Percentiles rank a stretch among this genome's conserved stretches.
Evolutionary conservation across 768 basidiomycete species (phyloP).

Genomic region (Rhizopogon vinicolor): DNA sequence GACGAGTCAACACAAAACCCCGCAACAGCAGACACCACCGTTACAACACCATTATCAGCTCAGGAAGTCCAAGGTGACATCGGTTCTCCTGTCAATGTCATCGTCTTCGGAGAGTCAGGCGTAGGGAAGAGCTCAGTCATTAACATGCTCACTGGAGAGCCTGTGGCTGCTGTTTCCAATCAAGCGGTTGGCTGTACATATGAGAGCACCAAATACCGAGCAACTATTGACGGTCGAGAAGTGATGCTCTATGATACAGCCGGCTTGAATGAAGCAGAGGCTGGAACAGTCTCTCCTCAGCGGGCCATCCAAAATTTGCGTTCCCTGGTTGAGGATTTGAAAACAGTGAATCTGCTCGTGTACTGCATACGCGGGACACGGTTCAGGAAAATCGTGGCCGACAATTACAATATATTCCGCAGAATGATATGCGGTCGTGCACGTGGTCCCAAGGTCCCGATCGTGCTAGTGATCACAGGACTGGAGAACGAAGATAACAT

Average conservation of each 20-base stretch:
- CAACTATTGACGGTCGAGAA: not conserved
- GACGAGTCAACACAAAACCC: not conserved
- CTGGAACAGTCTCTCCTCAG: slow-evolving; percentile 1
- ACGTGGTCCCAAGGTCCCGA: too few relatives aligned
- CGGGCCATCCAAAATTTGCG: slow-evolving; percentile 6
- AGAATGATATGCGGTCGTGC: too few relatives aligned
- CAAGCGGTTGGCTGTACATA: slow-evolving; percentile 17
- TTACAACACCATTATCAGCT: not conserved
- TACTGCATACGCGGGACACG: slow-evolving; percentile 27
- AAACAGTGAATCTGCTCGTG: slow-evolving; percentile 28
- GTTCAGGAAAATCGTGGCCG: slow-evolving; percentile 19
- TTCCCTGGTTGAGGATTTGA: slow-evolving; percentile 19
- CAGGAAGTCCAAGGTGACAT: not conserved
- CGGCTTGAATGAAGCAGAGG: slow-evolving; percentile 23
- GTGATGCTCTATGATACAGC: slow-evolving; percentile 22
- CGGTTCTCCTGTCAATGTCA: slow-evolving; percentile 9
- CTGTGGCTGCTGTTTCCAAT: slow-evolving; percentile 1
- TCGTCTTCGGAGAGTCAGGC: slow-evolving; percentile 31
- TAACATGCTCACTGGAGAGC: slow-evolving; percentile 27
- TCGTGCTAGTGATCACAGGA: too few relatives aligned
- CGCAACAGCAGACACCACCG: not conserved
- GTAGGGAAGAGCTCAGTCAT: slow-evolving; percentile 8
- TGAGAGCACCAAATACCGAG: not conserved
- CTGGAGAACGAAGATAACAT: too few relatives aligned
- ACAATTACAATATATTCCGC: slow-evolving; percentile 20